Base-by-base conservation (phyloP, 257 asterid genomes). In the Asclepias syriaca region DNA sequence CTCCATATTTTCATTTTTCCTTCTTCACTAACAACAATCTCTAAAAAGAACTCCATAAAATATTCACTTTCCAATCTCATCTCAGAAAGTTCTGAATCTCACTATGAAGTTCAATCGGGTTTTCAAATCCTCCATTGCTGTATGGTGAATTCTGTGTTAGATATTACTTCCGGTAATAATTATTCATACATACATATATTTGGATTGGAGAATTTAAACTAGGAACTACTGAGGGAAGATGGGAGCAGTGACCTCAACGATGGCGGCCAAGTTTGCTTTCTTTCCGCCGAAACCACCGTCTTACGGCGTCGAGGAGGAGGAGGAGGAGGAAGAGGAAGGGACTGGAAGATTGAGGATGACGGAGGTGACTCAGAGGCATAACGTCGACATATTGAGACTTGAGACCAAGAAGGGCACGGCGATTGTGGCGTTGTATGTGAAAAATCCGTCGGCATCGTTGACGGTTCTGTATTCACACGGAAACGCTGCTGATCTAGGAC, bases 401-500 rank as follows among this genome's bases (percentile, higher is more conserved):
- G 83, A 77, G 84, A 89, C 98, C 27, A 87, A 87, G 79, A 89
- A 86, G 50, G 97, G 98, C 74, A 84, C 84, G 70, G 83, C 84
- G 86, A 86, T 93, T 84, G 90, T 87, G 72, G 94, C 94, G 64
- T 69, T 93, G 72, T 93, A 87, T 66, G 89, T 90, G 68, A 91
- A 78, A 82, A 93, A 89, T 68, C 96, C 98, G 69, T 56, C 79
- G 76, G 97, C 97, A 75, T 84, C 81, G 78, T 85, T 93, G 54
- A 90, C 98, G 61, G 64, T 93, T 68, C 43, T 93, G 68, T 93
- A 93, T 86, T 93, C 98, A 14, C 98, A 93, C 80, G 98, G 98
- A 6, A 93, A 93, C 81, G 98, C 98, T n/a, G 97, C 98, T 77
- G 98, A 93, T 88, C 87, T 93, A 67, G 98, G 98, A 65, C 98